A percentile compares a stretch with the other conserved stretches of the same genome.
These are phyloP conservation scores for Melampsora larici-populina DNA, from an alignment of 1,284 basidiomycete genomes.

Conservation along the genomic window DNA sequence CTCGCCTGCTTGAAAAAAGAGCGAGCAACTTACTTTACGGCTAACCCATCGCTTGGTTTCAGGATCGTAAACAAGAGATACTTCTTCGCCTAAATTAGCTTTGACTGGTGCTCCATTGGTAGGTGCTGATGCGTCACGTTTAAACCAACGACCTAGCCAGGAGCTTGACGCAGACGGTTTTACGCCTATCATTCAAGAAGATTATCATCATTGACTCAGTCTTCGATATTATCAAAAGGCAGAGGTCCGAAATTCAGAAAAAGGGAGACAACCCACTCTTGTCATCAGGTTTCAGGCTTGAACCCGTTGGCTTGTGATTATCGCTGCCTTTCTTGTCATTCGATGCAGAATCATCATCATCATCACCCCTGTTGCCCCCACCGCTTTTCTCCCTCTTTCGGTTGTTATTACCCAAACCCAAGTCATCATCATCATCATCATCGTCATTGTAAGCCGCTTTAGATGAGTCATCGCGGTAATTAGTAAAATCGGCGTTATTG, in stretches of 20 bases:
- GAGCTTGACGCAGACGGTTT: conserved; percentile 47
- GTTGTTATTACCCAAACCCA: conserved; percentile 35
- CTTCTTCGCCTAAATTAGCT: conserved; percentile 90
- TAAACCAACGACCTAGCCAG: conserved; percentile 72
- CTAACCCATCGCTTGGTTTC: conserved; percentile 95
- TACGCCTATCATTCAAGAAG: conserved; percentile 42
- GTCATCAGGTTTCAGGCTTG: not conserved
- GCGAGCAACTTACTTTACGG: conserved; percentile 67
- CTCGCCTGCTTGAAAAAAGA: not conserved
- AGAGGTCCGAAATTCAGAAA: not conserved
- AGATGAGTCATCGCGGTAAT: not conserved
- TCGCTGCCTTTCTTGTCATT: not conserved
- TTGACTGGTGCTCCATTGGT: conserved; percentile 65
- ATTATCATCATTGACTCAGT: not conserved
- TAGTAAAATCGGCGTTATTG: not conserved
- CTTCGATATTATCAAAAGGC: not conserved
- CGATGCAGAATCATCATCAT: not conserved
- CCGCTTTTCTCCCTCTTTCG: not conserved
- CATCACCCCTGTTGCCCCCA: not conserved
- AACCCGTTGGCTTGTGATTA: not conserved
- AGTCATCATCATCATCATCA: conserved; percentile 30
- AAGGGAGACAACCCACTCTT: not conserved
- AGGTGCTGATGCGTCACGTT: conserved; percentile 55
- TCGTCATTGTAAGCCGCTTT: conserved; percentile 7
- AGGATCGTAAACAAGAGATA: conserved; percentile 86